Evolutionary conservation across 108 stramenopile species (phyloP).

Genomic region (Cylindrotheca fusiformis): DNA sequence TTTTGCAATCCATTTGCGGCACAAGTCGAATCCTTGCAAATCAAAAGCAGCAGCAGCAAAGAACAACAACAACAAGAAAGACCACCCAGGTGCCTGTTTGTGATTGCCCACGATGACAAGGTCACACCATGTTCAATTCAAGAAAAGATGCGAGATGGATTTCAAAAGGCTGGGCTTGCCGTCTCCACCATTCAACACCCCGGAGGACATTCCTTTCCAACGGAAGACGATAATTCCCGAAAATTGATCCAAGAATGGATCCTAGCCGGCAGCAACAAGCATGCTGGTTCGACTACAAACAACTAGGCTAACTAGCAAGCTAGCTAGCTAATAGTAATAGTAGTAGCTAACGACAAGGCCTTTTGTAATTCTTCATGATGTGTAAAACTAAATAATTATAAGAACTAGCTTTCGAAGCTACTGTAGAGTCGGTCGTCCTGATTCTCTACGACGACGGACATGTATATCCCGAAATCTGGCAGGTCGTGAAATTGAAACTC

Average conservation of each 20-base stretch:
- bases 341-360: no score
- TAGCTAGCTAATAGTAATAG: no score
- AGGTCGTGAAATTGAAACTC: background rate
- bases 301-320: no score
- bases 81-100: constrained; percentile 38
- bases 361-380: no score
- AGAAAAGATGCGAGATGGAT: constrained; percentile 42
- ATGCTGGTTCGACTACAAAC: no score
- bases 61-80: background rate
- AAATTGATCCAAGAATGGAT: constrained; percentile 33
- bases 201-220: constrained; percentile 72
- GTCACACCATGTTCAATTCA: constrained; percentile 72
- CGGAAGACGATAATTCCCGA: constrained; percentile 18
- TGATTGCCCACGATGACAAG: constrained; percentile 59
- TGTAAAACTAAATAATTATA: no score
- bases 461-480: background rate
- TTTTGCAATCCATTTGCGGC: constrained; percentile 72
- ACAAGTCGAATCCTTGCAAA: constrained; percentile 25
- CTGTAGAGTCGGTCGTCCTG: no score
- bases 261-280: no score
- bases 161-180: constrained; percentile 35
- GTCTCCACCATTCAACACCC: constrained; percentile 54
- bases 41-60: background rate
- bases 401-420: no score
- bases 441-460: no score